Conservation (phyloP, 176 grass and related monocot species). For the Cymbopogon citratus region DNA sequence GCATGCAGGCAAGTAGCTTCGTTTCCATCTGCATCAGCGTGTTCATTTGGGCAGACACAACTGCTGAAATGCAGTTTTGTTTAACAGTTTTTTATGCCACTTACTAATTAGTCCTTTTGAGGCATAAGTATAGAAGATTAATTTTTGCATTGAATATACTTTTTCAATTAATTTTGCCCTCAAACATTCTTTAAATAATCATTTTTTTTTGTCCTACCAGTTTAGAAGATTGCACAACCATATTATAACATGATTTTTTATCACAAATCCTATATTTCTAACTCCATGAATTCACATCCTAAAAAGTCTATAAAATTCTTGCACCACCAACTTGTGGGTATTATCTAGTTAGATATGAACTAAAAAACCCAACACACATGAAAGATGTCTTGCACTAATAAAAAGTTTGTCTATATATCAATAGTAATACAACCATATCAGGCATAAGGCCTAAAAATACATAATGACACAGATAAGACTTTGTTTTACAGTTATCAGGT, state of each 20-base stretch:
- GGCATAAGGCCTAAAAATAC: not conserved
- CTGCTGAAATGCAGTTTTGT: not conserved
- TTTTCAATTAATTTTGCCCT: not conserved
- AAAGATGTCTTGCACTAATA: not conserved
- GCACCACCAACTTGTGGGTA: not conserved
- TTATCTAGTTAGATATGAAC: not conserved
- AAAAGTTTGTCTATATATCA: not conserved
- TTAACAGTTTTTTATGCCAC: not conserved
- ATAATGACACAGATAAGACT: not conserved
- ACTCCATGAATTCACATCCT: not conserved
- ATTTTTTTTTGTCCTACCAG: not conserved
- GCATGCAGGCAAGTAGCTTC: not conserved
- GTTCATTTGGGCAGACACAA: not conserved
- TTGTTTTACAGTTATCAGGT: constrained; percentile 10
- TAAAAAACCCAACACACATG: not conserved
- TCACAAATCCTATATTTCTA: not conserved
- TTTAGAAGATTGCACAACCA: not conserved
- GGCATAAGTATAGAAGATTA: too few species aligned
- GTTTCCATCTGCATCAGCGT: not conserved
- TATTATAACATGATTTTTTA: not conserved
- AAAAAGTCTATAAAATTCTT: not conserved
- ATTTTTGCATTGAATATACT: too few species aligned
- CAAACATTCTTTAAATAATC: not conserved
- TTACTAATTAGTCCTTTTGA: not conserved
- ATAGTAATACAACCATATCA: not conserved